Evolutionary conservation across 202 grass and related monocot species (phyloP).

Genomic region (Zoysia matrella): DNA sequence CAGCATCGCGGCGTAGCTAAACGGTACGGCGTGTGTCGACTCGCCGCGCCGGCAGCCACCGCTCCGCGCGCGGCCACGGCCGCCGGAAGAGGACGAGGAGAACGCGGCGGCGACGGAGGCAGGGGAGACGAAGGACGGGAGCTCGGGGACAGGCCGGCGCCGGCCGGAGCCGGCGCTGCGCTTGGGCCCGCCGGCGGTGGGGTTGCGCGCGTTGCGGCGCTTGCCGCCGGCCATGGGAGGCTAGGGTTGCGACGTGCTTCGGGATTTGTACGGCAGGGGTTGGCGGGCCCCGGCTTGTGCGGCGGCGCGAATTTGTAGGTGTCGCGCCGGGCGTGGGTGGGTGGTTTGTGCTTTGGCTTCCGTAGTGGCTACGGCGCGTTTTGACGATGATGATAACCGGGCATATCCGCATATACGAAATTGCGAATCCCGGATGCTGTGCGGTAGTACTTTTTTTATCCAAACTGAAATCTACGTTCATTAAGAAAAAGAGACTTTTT

Average conservation of each 20-base stretch:
- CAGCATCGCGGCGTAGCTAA: slow-evolving; percentile 38
- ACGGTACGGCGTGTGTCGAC: slow-evolving; percentile 38
- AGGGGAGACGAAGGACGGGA: slow-evolving; percentile 53
- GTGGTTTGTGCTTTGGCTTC: not conserved
- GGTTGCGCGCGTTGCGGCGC: slow-evolving; percentile 54
- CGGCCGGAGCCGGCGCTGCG: slow-evolving; percentile 48
- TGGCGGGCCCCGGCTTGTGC: not conserved
- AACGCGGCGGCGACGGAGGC: slow-evolving; percentile 47
- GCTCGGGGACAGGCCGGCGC: slow-evolving; percentile 50
- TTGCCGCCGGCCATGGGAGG: slow-evolving; percentile 65
- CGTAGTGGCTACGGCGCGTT: slow-evolving; percentile 39
- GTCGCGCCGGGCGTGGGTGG: not conserved
- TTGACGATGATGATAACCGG: too few species aligned
- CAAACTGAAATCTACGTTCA: too few species aligned
- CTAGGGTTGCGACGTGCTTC: slow-evolving; percentile 32
- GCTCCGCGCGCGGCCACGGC: slow-evolving; percentile 29
- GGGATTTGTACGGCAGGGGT: slow-evolving; percentile 23
- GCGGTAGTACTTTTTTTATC: too few species aligned
- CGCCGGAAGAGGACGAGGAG: slow-evolving; percentile 42
- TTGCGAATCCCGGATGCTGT: too few species aligned
- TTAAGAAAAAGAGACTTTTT: too few species aligned
- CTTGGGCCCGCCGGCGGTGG: slow-evolving; percentile 62
- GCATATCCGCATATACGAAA: too few species aligned
- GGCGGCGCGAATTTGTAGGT: slow-evolving; percentile 22
- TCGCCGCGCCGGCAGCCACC: not conserved